Evolutionary conservation across 2,329 filamentous ascomycete species (phyloP), one percentile per base, ranked within the genome.

Genomic region (Cryphonectria japonica): DNA sequence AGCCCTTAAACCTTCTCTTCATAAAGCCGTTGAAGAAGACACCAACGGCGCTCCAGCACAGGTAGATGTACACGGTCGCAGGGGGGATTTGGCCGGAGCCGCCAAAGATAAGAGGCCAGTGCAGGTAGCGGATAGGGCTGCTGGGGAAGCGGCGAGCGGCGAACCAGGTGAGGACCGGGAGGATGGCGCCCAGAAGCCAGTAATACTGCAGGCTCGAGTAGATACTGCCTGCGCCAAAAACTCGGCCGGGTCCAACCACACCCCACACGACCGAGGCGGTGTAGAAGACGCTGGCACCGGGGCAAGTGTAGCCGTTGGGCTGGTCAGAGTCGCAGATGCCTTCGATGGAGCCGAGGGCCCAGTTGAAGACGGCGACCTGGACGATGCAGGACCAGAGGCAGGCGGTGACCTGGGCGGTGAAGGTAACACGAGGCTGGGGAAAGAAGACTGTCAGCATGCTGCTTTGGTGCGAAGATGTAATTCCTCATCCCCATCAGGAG

Each of bases 21-120:
- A 88, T 84, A 66, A 78, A 81, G 71, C 83, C 84, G 73, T 88
- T 86, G 78, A 87, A 88, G 57, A 87, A 70, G 46, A 82, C 80
- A 0, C 86, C 86, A 5, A 87, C 82, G 52, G 85, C 77, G 78
- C 82, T 83, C 79, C 79, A 80, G 71, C 75, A 77, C 22, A 84
- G 80, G 71, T 86, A 87, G 76, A 83, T 86, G 29, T 86, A 79
- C 0, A 84, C 83, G 0, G 85, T 86, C 1, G 85, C 85, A 0
- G 77, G 79, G 14, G 77, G 78, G 39, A 79, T 77, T 62, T 65
- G 62, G 26, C 71, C 74, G 46, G 73, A 71, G n/a, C 77, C 75
- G 26, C 78, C 80, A 72, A 79, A 76, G 57, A 80, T 79, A 39
- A 80, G 68, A 2, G 79, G 79, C 43, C 75, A 75, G 73, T 76